Conservation (phyloP, 495 filamentous ascomycete genomes). For the Aspergillus saccharolyticus region DNA sequence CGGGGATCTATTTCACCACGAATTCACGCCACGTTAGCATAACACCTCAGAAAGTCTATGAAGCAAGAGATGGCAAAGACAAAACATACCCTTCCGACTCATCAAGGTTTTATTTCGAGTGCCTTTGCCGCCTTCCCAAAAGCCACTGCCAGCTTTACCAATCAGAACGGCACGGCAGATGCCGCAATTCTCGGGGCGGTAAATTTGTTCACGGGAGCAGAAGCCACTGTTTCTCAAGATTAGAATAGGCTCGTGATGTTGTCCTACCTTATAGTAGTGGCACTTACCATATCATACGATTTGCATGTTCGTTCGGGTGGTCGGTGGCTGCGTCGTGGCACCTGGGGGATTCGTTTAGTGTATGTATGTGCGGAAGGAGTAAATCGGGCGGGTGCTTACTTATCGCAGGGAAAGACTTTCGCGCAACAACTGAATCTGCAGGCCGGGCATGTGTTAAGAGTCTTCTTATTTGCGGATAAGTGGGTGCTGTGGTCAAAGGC, state of each 20-base stretch:
- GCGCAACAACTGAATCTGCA: slow-evolving; percentile 56
- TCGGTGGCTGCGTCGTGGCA: slow-evolving; percentile 73
- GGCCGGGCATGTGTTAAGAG: slow-evolving; percentile 1
- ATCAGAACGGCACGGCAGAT: slow-evolving; percentile 71
- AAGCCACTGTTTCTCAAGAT: slow-evolving; percentile 54
- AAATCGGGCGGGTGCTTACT: slow-evolving; percentile 24
- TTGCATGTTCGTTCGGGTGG: slow-evolving; percentile 78
- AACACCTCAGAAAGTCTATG: neutral
- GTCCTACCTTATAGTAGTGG: too few relatives aligned
- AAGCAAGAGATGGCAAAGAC: slow-evolving; percentile 1
- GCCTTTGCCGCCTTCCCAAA: slow-evolving; percentile 90
- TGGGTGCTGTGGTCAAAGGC: slow-evolving; percentile 29
- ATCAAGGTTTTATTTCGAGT: slow-evolving; percentile 65
- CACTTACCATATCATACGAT: slow-evolving; percentile 80
- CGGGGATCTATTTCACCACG: slow-evolving; percentile 47
- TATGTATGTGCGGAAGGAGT: neutral
- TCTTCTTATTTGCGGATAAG: neutral
- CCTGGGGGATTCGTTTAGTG: slow-evolving; percentile 28
- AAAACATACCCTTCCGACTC: slow-evolving; percentile 57
- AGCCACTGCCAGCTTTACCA: slow-evolving; percentile 67
- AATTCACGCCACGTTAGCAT: neutral
- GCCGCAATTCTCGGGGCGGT: slow-evolving; percentile 70
- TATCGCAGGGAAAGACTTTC: slow-evolving; percentile 75
- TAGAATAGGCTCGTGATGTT: too few relatives aligned
- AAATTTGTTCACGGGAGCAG: slow-evolving; percentile 81